Evolutionary conservation across 345 rosid genomes (phyloP).

Genomic region (Lepidium sativum): DNA sequence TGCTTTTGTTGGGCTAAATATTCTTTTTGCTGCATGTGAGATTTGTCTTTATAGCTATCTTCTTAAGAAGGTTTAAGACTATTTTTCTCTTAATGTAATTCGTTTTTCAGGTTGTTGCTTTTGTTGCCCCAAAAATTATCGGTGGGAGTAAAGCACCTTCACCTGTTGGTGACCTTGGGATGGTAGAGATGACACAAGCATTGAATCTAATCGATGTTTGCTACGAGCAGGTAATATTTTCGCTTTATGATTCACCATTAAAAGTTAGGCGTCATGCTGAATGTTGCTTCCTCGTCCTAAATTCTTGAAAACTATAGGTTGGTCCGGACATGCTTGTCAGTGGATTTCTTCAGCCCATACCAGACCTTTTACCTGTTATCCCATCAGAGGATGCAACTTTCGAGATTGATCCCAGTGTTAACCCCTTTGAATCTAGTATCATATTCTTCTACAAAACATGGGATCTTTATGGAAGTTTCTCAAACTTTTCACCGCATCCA

Average conservation of each 20-base stretch:
- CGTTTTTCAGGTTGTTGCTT: slow-evolving; percentile 65
- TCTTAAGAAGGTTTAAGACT: neutral
- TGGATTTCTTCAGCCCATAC: slow-evolving; percentile 90
- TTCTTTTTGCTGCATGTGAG: neutral
- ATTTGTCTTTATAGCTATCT: neutral
- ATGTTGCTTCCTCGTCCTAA: neutral
- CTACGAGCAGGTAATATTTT: slow-evolving; percentile 69
- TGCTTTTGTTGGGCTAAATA: neutral
- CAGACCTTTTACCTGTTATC: slow-evolving; percentile 67
- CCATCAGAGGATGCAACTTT: slow-evolving; percentile 78
- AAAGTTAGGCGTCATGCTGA: neutral
- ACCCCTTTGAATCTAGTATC: slow-evolving; percentile 62
- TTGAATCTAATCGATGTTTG: slow-evolving; percentile 65
- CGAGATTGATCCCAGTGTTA: slow-evolving; percentile 71
- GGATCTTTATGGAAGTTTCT: slow-evolving; percentile 94
- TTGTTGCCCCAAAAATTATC: slow-evolving; percentile 90
- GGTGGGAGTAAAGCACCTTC: slow-evolving; percentile 87
- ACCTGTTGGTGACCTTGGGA: slow-evolving; percentile 97
- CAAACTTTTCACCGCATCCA: slow-evolving; percentile 85
- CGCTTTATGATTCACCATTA: neutral
- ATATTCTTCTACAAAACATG: slow-evolving; percentile 88
- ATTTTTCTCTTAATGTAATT: neutral
- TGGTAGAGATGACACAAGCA: slow-evolving; percentile 99
- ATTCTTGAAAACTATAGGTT: slow-evolving; percentile 40
- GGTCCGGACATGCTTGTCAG: slow-evolving; percentile 93